Percentiles rank a stretch among this genome's conserved stretches.
phyloP scores from a whole-genome alignment of 2,329 filamentous ascomycete species.

The Paraphaeosphaeria minitans region DNA sequence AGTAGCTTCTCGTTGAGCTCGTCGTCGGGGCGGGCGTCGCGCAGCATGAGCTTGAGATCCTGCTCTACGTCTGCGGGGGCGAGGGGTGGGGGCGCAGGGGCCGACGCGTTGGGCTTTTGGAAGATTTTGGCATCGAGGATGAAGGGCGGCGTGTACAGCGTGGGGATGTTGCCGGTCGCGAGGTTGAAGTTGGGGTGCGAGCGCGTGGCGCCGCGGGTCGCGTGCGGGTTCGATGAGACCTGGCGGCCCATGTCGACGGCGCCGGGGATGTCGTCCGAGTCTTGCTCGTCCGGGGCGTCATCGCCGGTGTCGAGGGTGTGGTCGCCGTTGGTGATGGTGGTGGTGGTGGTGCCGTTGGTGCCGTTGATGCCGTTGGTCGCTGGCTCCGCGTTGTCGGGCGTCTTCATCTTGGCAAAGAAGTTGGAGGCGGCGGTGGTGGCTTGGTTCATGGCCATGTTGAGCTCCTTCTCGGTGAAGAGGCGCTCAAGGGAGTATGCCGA shows the following conservation, averaged over 20 bases:
- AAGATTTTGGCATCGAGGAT: constrained; percentile 53
- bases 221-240: constrained; percentile 62
- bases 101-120: constrained; percentile 54
- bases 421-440: constrained; percentile 64
- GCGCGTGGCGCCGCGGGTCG: constrained; percentile 57
- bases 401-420: constrained; percentile 62
- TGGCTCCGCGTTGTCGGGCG: constrained; percentile 36
- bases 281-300: constrained; percentile 47
- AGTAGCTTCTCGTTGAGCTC: constrained; percentile 47
- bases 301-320: constrained; percentile 42
- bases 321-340: constrained; percentile 46
- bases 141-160: constrained; percentile 50
- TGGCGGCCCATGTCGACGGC: constrained; percentile 66
- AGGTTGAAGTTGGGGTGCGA: constrained; percentile 57
- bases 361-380: constrained; percentile 41
- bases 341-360: no score
- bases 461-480: constrained; percentile 71
- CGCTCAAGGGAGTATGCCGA: constrained; percentile 65
- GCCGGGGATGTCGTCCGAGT: constrained; percentile 47
- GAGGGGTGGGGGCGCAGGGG: constrained; percentile 53
- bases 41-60: constrained; percentile 56
- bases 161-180: constrained; percentile 49
- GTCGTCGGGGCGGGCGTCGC: constrained; percentile 45
- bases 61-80: constrained; percentile 52
- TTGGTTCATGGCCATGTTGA: constrained; percentile 65